Percentiles rank a stretch among this genome's conserved stretches.
These are phyloP conservation scores for Croton setiger DNA, from an alignment of 441 rosid genomes.

Conservation along the genomic window DNA sequence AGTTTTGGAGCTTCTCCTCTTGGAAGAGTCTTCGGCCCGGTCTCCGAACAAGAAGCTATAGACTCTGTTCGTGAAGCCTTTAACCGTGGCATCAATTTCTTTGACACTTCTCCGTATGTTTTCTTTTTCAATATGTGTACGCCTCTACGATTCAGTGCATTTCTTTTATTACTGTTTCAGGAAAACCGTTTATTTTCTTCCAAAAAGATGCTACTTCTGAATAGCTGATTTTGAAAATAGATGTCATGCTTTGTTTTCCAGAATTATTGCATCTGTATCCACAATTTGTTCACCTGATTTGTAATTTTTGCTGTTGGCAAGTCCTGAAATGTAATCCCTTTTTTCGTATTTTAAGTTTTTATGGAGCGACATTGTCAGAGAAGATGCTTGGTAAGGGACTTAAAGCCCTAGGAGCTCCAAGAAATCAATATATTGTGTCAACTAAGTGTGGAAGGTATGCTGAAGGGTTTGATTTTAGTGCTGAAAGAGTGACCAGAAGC, in stretches of 20 bases:
- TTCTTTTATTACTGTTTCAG: neutral
- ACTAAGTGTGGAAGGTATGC: constrained; percentile 82
- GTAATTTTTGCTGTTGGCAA: neutral
- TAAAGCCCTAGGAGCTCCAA: constrained; percentile 68
- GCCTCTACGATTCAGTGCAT: neutral
- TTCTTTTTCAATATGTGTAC: neutral
- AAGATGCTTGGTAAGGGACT: constrained; percentile 86
- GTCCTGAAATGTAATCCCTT: neutral
- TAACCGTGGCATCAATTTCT: constrained; percentile 82
- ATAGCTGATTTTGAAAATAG: neutral
- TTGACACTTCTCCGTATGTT: constrained; percentile 92
- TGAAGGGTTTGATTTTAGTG: constrained; percentile 89
- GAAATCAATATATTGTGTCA: constrained; percentile 74
- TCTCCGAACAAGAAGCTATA: constrained; percentile 72
- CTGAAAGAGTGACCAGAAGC: constrained; percentile 80
- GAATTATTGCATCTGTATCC: neutral
- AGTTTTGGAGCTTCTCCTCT: constrained; percentile 95
- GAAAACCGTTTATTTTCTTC: neutral
- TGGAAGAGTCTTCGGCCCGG: constrained; percentile 75
- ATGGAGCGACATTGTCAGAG: constrained; percentile 86
- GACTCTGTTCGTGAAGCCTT: constrained; percentile 77
- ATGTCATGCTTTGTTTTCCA: neutral
- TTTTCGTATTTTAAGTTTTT: constrained; percentile 45
- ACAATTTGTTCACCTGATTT: neutral
- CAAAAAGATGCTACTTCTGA: neutral